Base-by-base conservation (phyloP, 495 filamentous ascomycete species). In the Tuber umbilicatum region DNA sequence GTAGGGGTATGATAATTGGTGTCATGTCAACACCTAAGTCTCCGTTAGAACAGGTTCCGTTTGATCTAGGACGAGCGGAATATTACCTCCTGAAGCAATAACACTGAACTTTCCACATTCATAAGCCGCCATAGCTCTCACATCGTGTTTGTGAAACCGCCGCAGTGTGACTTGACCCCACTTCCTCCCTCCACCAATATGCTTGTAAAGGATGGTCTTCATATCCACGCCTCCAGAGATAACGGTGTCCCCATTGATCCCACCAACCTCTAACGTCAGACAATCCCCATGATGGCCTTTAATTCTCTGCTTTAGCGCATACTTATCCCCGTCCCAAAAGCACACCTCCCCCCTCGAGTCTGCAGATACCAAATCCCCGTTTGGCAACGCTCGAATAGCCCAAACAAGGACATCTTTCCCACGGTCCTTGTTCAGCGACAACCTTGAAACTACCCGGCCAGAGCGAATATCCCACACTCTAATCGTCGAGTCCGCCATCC, bases 251-350 rank as follows among this genome's bases (percentile, higher is more conserved):
- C 95, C 95, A 83, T 97, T 91, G 21, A 86, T 85, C 23, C 78
- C 78, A 78, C 90, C 94, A 17, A 91, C 88, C 2, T 91, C 90
- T 7, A 99, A 84, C 82, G 93, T 93, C 75, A 99, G 84, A 39
- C 95, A 88, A 85, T 99, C 95, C n/a, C 94, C 92, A 68, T 91
- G 88, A 78, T 98, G 95, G 27, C 90, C 88, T 80, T 93, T 88
- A 70, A 98, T 87, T 70, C 94, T 87, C 82, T 98, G 95, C 40
- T 89, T 85, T 50, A 97, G 89, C 6, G 93, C 91, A 79, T 94
- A 96, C 70, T 90, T 96, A 85, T 91, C 94, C 47, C 92, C 93
- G 83, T 97, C 93, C 91, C 92, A 98, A 82, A 98, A 93, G 71
- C 91, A 89, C 16, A 99, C 86, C 81, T 97, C 92, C 42, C 95